Conservation (phyloP, 805 yeast species). For the Candida michaelii region DNA sequence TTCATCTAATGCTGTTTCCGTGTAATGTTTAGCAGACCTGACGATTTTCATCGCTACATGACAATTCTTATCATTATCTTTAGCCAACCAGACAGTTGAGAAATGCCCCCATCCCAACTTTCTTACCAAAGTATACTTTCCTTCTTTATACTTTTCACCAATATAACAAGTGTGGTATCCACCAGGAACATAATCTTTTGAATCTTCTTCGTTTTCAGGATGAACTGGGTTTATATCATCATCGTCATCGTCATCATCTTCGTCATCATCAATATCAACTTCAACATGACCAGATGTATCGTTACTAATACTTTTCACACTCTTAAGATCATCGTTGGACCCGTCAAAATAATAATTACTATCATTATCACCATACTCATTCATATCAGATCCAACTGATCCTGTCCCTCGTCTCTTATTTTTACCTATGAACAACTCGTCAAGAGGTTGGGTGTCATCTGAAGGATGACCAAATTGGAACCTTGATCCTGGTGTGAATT, state of each 20-base stretch:
- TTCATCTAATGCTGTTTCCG: constrained; percentile 94
- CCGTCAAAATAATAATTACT: constrained; percentile 8
- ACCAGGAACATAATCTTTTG: constrained; percentile 82
- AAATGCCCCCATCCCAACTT: constrained; percentile 99
- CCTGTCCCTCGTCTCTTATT: not conserved
- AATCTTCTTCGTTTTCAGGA: constrained; percentile 74
- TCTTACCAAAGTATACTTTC: constrained; percentile 75
- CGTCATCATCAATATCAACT: constrained; percentile 26
- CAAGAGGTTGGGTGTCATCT: constrained; percentile 13
- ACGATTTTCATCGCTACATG: constrained; percentile 96
- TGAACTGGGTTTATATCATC: constrained; percentile 27
- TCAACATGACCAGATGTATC: constrained; percentile 36
- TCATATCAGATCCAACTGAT: constrained; percentile 6
- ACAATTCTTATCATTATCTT: constrained; percentile 49
- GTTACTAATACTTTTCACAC: constrained; percentile 17
- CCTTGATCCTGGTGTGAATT: constrained; percentile 16
- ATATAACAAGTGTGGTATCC: constrained; percentile 94
- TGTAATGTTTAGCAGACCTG: constrained; percentile 83
- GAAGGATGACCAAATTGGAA: constrained; percentile 15
- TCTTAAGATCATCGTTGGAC: constrained; percentile 13
- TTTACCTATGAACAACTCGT: not conserved
- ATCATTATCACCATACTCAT: constrained; percentile 13
- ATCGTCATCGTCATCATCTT: constrained; percentile 17
- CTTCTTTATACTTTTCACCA: constrained; percentile 80
- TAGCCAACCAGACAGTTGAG: constrained; percentile 92